Percentiles rank a stretch among this genome's conserved stretches.
These are phyloP conservation scores for Russula sp. DNA, from an alignment of 768 basidiomycete genomes.

Conservation along the genomic window DNA sequence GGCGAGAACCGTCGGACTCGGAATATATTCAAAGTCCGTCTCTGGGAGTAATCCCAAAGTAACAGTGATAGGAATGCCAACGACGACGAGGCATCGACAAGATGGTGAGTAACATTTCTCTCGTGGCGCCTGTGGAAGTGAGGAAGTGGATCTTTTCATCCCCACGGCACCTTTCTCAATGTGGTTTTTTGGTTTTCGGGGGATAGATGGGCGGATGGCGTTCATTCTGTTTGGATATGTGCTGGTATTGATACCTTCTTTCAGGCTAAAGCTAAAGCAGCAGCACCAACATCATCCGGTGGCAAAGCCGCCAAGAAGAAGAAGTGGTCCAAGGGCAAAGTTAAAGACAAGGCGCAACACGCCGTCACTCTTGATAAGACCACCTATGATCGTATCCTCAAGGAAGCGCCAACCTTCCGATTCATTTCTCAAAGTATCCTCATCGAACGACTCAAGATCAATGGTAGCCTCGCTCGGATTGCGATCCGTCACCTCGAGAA, in stretches of 20 bases:
- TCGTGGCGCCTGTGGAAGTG: conserved; percentile 11
- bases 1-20: no score
- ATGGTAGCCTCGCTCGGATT: conserved; percentile 88
- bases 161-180: conserved; percentile 8
- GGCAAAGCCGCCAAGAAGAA: conserved; percentile 97
- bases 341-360: conserved; percentile 99
- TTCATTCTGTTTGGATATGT: conserved; percentile 31
- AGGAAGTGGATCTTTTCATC: conserved; percentile 3
- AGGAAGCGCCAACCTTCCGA: conserved; percentile 98
- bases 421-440: conserved; percentile 98
- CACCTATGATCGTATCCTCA: conserved; percentile 90
- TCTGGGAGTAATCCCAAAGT: background rate
- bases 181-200: conserved; percentile 12
- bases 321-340: conserved; percentile 99
- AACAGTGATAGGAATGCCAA: conserved; percentile 13
- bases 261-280: conserved; percentile 63
- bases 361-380: conserved; percentile 92
- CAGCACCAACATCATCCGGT: conserved; percentile 59
- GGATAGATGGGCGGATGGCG: conserved; percentile 35
- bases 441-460: conserved; percentile 97
- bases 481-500: conserved; percentile 91
- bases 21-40: background rate
- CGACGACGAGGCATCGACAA: conserved; percentile 35
- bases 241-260: conserved; percentile 20
- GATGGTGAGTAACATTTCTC: conserved; percentile 35